phyloP scores from a whole-genome alignment of 352 stramenopile genomes.

The Phytophthora crassamura region DNA sequence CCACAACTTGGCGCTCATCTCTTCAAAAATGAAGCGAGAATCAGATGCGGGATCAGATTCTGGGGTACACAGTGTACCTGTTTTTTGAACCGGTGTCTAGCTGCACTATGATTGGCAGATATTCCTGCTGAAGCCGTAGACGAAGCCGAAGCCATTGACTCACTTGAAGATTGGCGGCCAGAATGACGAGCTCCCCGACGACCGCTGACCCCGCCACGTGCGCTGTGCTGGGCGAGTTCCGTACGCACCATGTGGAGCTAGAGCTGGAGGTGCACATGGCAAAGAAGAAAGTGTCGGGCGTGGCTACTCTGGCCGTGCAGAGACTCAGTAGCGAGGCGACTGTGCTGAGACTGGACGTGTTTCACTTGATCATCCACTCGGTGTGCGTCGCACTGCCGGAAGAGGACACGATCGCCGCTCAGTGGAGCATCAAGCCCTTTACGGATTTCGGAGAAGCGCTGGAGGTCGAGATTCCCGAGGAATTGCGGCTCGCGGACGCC shows the following conservation, averaged over 20 bases:
- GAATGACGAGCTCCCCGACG: neutral
- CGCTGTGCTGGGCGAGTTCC: conserved; percentile 53
- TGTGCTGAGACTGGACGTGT: conserved; percentile 61
- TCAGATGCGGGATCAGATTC: neutral
- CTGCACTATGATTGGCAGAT: conserved; percentile 13
- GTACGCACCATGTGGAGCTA: conserved; percentile 60
- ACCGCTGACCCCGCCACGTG: conserved; percentile 67
- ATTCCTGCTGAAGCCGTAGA: conserved; percentile 16
- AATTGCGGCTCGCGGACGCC: conserved; percentile 14
- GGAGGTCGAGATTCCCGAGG: conserved; percentile 52
- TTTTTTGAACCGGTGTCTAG: neutral
- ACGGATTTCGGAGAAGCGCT: conserved; percentile 70
- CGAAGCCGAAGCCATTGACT: conserved; percentile 24
- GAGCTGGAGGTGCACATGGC: conserved; percentile 58
- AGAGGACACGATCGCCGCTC: conserved; percentile 20
- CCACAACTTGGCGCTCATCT: conserved; percentile 58
- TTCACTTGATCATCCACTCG: conserved; percentile 61
- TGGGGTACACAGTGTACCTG: too few relatives aligned
- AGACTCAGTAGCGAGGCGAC: conserved; percentile 22
- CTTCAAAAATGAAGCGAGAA: conserved; percentile 21
- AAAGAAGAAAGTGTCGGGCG: conserved; percentile 29
- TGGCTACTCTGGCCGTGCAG: conserved; percentile 48
- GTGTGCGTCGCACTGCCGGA: conserved; percentile 38
- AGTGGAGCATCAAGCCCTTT: conserved; percentile 65
- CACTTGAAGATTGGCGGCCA: conserved; percentile 5